Evolutionary conservation across 2,329 filamentous ascomycete genomes (phyloP).

Genomic region (Ophiocordyceps sinensis): DNA sequence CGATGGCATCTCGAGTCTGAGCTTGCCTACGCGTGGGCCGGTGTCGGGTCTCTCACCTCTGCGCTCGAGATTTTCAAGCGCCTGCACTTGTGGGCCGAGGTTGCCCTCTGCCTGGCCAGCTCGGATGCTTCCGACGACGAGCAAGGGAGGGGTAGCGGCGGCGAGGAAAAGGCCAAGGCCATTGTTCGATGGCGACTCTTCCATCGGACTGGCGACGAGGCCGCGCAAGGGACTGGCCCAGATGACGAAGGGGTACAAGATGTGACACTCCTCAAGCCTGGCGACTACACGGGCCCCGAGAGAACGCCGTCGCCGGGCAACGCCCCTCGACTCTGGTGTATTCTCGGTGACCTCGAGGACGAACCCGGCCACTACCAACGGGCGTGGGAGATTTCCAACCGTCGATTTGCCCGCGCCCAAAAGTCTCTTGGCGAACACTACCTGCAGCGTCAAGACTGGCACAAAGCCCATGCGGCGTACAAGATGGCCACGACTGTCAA

Average conservation of each 20-base stretch:
- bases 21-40: slow-evolving; percentile 82
- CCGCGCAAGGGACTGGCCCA: slow-evolving; percentile 18
- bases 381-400: slow-evolving; percentile 74
- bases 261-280: slow-evolving; percentile 37
- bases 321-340: slow-evolving; percentile 80
- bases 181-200: slow-evolving; percentile 71
- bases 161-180: slow-evolving; percentile 66
- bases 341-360: slow-evolving; percentile 77
- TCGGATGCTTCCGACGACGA: slow-evolving; percentile 42
- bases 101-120: slow-evolving; percentile 72
- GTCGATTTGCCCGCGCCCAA: slow-evolving; percentile 75
- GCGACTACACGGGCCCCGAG: slow-evolving; percentile 46
- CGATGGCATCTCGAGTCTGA: slow-evolving; percentile 93
- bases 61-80: slow-evolving; percentile 94
- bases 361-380: slow-evolving; percentile 63
- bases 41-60: slow-evolving; percentile 72
- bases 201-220: slow-evolving; percentile 35
- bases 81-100: slow-evolving; percentile 86
- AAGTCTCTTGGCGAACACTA: slow-evolving; percentile 72
- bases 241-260: slow-evolving; percentile 41
- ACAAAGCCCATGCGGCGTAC: slow-evolving; percentile 64
- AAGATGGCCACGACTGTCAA: slow-evolving; percentile 63
- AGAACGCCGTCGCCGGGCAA: slow-evolving; percentile 59
- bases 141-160: slow-evolving; percentile 36
- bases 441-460: slow-evolving; percentile 49